These are phyloP conservation scores for Thalassiosira ordinaria DNA, from an alignment of 352 stramenopile species.

Conservation along the genomic window DNA sequence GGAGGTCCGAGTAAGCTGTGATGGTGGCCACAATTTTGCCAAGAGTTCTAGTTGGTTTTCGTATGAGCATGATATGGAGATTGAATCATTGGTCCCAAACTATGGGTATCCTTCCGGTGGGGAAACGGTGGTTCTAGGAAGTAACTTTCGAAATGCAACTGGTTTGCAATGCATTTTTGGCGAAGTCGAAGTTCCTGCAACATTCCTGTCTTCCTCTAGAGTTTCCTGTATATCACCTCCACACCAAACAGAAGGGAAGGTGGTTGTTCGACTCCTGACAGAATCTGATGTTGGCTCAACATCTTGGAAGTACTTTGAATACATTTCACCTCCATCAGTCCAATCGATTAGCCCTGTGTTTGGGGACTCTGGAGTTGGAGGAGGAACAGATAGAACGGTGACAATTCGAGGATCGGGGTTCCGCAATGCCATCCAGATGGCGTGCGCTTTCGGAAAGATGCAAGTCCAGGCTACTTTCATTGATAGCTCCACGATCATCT, in stretches of 20 bases:
- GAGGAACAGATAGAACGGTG: constrained; percentile 17
- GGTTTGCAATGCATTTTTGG: constrained; percentile 66
- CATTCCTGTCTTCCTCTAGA: constrained; percentile 51
- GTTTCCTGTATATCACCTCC: constrained; percentile 56
- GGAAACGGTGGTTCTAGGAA: constrained; percentile 46
- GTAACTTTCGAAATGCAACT: constrained; percentile 54
- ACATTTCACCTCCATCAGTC: constrained; percentile 47
- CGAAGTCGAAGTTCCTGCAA: constrained; percentile 33
- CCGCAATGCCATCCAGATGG: constrained; percentile 48
- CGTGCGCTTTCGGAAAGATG: constrained; percentile 69
- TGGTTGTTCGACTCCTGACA: constrained; percentile 38
- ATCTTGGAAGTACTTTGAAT: constrained; percentile 75
- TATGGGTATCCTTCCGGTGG: constrained; percentile 59
- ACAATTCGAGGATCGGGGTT: constrained; percentile 55
- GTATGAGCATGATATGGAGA: constrained; percentile 66
- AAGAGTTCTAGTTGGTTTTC: constrained; percentile 65
- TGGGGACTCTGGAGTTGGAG: constrained; percentile 25
- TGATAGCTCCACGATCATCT: constrained; percentile 51
- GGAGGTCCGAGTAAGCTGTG: constrained; percentile 51
- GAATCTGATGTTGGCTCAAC: constrained; percentile 12
- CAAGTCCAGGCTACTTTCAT: constrained; percentile 66
- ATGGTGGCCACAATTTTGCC: constrained; percentile 48
- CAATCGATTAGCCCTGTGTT: constrained; percentile 43
- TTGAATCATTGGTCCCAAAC: constrained; percentile 59
- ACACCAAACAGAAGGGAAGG: constrained; percentile 22